Conservation (phyloP, 75 land plant species). For the Selaginella moellendorffii region DNA sequence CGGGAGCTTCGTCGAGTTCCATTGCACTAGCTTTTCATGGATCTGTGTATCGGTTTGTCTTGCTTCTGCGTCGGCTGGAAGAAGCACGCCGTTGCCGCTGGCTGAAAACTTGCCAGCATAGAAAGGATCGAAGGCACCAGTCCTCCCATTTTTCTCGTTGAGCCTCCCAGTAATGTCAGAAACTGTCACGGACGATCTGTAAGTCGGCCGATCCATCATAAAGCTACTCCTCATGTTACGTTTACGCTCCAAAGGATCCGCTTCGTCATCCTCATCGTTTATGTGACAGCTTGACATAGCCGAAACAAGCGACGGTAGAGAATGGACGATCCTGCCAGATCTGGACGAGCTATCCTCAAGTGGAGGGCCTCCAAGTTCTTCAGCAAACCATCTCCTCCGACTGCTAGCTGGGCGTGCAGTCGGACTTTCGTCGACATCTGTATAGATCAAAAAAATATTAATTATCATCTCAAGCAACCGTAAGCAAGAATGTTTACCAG, state of each 20-base stretch:
- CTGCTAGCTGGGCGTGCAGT: no score
- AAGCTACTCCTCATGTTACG: no score
- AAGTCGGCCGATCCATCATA: no score
- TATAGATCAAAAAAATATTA: no score
- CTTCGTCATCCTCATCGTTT: background rate
- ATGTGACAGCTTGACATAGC: background rate
- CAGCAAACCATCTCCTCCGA: background rate
- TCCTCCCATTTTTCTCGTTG: no score
- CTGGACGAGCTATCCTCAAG: background rate
- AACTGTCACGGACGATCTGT: background rate
- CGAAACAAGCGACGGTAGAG: background rate
- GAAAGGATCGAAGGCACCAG: no score
- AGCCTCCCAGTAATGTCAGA: background rate
- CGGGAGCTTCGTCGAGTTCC: background rate
- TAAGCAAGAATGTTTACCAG: background rate
- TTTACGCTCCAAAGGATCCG: no score
- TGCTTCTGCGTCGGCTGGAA: background rate
- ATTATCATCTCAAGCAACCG: no score
- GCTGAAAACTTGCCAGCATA: no score
- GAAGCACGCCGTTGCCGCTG: no score
- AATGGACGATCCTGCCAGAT: background rate
- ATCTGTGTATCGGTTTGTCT: no score
- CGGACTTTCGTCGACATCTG: no score
- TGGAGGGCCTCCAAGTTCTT: background rate
- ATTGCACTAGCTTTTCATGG: background rate